Percentiles rank a stretch among this genome's conserved stretches.
phyloP scores from a whole-genome alignment of 2,329 filamentous ascomycete species.

The Cucurbitaria berberidis region DNA sequence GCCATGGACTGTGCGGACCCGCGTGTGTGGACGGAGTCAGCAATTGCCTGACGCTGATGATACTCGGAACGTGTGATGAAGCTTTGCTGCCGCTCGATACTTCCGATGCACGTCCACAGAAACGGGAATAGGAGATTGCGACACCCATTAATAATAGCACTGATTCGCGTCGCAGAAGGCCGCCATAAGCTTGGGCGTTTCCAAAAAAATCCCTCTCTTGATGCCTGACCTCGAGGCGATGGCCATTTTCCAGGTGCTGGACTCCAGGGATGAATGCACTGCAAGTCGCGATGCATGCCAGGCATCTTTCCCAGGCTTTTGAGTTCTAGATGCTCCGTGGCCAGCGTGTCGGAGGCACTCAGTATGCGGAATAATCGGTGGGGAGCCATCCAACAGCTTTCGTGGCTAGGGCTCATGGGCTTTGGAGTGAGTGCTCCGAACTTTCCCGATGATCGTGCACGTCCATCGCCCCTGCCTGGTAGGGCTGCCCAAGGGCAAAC shows the following conservation, averaged over 20 bases:
- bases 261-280: neutral
- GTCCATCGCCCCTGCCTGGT: neutral
- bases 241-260: neutral
- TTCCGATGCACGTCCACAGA: conserved; percentile 14
- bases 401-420: neutral
- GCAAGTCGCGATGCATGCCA: neutral
- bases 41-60: neutral
- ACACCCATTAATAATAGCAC: conserved; percentile 25
- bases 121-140: conserved; percentile 18
- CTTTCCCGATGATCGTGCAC: neutral
- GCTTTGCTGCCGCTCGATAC: neutral
- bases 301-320: neutral
- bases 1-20: neutral
- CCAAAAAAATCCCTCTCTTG: conserved; percentile 22
- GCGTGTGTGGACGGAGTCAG: neutral
- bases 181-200: conserved; percentile 18
- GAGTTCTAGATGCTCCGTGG: neutral
- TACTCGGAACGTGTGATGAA: neutral
- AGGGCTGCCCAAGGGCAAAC: neutral
- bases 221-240: conserved; percentile 18
- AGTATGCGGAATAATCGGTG: neutral
- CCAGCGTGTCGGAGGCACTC: neutral
- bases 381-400: neutral
- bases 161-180: conserved; percentile 17
- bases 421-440: neutral